Evolutionary conservation across 441 rosid species (phyloP), one percentile per base, ranked within the genome.

Genomic region (Bocquillonia castaneifolia): DNA sequence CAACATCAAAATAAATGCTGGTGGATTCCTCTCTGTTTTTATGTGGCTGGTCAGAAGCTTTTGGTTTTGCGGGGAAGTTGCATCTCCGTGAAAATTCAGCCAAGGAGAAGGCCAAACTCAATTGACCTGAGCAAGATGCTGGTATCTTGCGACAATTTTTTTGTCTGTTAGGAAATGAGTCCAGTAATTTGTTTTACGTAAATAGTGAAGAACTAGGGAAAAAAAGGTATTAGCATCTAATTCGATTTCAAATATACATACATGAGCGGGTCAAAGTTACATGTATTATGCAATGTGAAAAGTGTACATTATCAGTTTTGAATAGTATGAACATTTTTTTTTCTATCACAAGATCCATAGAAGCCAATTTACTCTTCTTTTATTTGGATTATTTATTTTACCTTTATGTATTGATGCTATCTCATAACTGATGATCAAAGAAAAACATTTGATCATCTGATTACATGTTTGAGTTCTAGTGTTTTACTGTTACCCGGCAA

Each of bases 261-360:
- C 52, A 56, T n/a, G 79, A 80, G 81, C 59, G 26, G 76, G 58
- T 61, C 63, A 9, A 60, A 50, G 48, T 72, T 66, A 73, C 75
- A 51, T 81, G 77, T 76, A 79, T 62, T 71, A 73, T 59, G 76
- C 54, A 37, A 17, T 61, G 67, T 63, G 71, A 48, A 59, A 81
- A 76, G 32, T 82, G 91, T 83, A 86, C 83, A 80, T 83, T 77
- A 79, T 72, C 79, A 79, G 79, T 84, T 84, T 80, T 79, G 82
- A 77, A 52, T 68, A 78, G 76, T 74, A 78, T 73, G 68, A 47
- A 61, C 42, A 47, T 29, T 23, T 70, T 3, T 6, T n/a, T 55
- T 34, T 61, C 28, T 15, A 13, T 5, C 40, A 31, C 3, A 17
- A 48, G 23, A 0, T 54, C 31, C 14, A 9, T 20, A 40, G 20